Evolutionary conservation across 2,329 filamentous ascomycete genomes (phyloP).

Genomic region (Colletotrichum sp.): DNA sequence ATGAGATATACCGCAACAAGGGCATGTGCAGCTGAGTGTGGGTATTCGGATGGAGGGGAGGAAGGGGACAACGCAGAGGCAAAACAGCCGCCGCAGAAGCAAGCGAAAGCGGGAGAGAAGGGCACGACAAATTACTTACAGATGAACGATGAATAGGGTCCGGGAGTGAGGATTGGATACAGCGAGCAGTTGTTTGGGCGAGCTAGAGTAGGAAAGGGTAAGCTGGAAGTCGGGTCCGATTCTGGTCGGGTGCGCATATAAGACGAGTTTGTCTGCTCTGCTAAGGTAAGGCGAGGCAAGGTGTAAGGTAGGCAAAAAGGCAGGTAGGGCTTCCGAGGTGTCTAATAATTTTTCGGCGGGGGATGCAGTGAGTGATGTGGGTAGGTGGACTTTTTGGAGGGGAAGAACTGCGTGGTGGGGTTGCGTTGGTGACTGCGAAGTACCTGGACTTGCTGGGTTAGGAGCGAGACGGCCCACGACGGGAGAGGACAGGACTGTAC

Average conservation of each 20-base stretch:
- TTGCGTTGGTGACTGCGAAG: constrained; percentile 9
- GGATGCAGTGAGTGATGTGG: constrained; percentile 19
- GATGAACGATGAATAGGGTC: not conserved
- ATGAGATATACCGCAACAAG: constrained; percentile 18
- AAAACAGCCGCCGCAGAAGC: not conserved
- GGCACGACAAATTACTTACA: constrained; percentile 17
- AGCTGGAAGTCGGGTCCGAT: constrained; percentile 15
- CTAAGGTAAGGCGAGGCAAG: not conserved
- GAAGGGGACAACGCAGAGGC: not conserved
- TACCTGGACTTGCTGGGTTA: constrained; percentile 8
- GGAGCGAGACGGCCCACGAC: not conserved
- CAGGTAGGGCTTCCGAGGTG: constrained; percentile 21
- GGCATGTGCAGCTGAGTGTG: constrained; percentile 14
- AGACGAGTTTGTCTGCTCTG: not conserved
- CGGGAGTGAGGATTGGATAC: not conserved
- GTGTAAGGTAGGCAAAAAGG: constrained; percentile 5
- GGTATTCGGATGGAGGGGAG: constrained; percentile 8
- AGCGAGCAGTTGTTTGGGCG: not conserved
- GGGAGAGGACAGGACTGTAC: not conserved
- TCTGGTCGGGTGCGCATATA: constrained; percentile 16
- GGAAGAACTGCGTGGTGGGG: constrained; percentile 14
- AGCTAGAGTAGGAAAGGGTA: constrained; percentile 16
- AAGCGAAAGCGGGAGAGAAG: not conserved
- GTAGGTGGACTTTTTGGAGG: constrained; percentile 21
- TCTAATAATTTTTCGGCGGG: constrained; percentile 22